Evolutionary conservation across 2,329 filamentous ascomycete species (phyloP).

Genomic region (Trichophyton verrucosum): DNA sequence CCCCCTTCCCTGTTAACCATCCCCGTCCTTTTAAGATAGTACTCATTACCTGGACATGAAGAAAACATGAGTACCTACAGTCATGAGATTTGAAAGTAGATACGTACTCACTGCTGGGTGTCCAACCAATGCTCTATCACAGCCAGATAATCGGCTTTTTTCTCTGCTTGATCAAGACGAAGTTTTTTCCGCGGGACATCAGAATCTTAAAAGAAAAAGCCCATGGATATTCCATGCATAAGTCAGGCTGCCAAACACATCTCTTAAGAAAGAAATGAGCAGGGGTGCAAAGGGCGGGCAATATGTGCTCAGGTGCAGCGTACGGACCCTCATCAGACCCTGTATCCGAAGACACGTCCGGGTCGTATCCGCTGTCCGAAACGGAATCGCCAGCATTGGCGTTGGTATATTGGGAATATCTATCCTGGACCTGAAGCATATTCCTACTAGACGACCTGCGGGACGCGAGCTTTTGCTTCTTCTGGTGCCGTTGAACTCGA

Average conservation of each 20-base stretch:
- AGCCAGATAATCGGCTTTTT: background rate
- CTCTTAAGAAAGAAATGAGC: background rate
- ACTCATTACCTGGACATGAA: too few relatives aligned
- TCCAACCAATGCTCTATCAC: background rate
- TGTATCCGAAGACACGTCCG: background rate
- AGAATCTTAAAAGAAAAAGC: background rate
- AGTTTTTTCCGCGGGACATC: background rate
- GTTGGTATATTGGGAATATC: background rate
- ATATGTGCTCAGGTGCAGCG: background rate
- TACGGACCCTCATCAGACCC: background rate
- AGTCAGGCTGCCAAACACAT: background rate
- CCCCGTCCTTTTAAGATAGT: background rate
- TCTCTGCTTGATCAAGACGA: background rate
- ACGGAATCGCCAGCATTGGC: background rate
- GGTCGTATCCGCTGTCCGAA: background rate
- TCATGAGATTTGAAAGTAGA: background rate
- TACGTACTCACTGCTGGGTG: background rate
- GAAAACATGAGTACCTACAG: background rate
- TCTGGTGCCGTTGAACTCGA: background rate
- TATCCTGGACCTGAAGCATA: background rate
- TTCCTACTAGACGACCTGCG: background rate
- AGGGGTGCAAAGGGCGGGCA: background rate
- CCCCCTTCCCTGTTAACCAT: too few relatives aligned
- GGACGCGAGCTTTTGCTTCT: background rate
- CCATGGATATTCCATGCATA: background rate